Base-by-base conservation (phyloP, 495 filamentous ascomycete genomes). In the Penicillium soppii region DNA sequence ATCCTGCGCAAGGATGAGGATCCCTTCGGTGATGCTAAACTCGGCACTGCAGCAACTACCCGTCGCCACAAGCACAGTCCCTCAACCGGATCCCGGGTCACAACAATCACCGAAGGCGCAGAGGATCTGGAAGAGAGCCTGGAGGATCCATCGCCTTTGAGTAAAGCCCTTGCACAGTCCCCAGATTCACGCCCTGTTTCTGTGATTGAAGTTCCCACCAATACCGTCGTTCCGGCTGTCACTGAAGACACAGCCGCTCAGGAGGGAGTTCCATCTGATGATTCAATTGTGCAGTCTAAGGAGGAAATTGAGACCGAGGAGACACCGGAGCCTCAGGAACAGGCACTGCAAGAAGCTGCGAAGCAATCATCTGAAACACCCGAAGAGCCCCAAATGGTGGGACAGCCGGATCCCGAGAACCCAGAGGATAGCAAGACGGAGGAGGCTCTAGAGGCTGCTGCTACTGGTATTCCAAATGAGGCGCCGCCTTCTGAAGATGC, bases 11-110 rank as follows among this genome's bases (percentile, higher is more conserved):
- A 66, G 57, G 67, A 57, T 37, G 62, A 72, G 29, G 58, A 58
- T 39, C 49, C 63, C 7, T 36, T 70, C 26, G 47, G 20, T 33
- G 72, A 79, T 54, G 56, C 61, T 50, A 67, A 63, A 58, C 81
- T 61, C 61, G 77, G 56, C 62, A 80, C 67, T 44, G 79, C 82
- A 44, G 85, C 82, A 50, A 90, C 86, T 58, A 89, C 86, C 20
- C 77, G 86, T 49, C 76, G 87, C 16, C 86, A 89, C 69, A 90
- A 86, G 64, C 77, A 82, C 56, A 87, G 82, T 61, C 86, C 88
- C 19, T 89, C 86, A 16, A 84, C 81, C n/a, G 86, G 85, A n/a
- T 88, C 82, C 45, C 78, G 81, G 7, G 83, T 90, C 23, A 80
- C 80, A 2, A 87, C 87, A 1, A 89, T 91, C 26, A 71, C 79